Conservation (phyloP, 768 basidiomycete genomes). For the Boletus tomentosulus region DNA sequence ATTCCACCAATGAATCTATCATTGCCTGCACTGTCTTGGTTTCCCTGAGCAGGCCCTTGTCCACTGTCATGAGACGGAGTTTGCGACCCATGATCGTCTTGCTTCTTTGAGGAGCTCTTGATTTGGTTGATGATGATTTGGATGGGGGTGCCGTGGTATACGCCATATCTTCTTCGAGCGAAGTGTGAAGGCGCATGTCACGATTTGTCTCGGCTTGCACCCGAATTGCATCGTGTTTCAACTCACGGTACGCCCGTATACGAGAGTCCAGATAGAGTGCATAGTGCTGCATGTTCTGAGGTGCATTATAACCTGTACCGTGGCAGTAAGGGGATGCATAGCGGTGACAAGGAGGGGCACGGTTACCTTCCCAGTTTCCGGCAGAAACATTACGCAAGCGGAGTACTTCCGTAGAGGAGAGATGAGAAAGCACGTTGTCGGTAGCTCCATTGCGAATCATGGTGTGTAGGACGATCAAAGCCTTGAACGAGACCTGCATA, state of each 20-base stretch:
- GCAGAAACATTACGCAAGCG: slow-evolving; percentile 76
- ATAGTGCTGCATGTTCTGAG: slow-evolving; percentile 84
- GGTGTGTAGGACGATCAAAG: slow-evolving; percentile 88
- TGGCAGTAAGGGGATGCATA: not conserved
- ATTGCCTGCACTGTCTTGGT: slow-evolving; percentile 86
- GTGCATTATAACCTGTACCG: slow-evolving; percentile 70
- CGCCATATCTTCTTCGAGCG: slow-evolving; percentile 56
- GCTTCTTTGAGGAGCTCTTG: slow-evolving; percentile 48
- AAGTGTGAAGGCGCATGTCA: slow-evolving; percentile 62
- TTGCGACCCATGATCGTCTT: slow-evolving; percentile 82
- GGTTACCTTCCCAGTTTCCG: slow-evolving; percentile 82
- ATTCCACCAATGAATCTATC: slow-evolving; percentile 85
- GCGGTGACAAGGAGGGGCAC: not conserved
- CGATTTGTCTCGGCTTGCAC: slow-evolving; percentile 94
- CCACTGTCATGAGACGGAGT: slow-evolving; percentile 86
- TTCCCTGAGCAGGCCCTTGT: slow-evolving; percentile 92
- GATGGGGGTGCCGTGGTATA: slow-evolving; percentile 25
- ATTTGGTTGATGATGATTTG: slow-evolving; percentile 30
- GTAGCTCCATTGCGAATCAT: slow-evolving; percentile 98
- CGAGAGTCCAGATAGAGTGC: slow-evolving; percentile 85
- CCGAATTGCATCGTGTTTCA: slow-evolving; percentile 91
- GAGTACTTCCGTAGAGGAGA: slow-evolving; percentile 79
- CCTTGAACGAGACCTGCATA: slow-evolving; percentile 92
- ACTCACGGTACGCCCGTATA: slow-evolving; percentile 81
- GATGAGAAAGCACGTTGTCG: slow-evolving; percentile 83